phyloP scores from a whole-genome alignment of 106 monocot species.

The Dioscorea zingiberensis region DNA sequence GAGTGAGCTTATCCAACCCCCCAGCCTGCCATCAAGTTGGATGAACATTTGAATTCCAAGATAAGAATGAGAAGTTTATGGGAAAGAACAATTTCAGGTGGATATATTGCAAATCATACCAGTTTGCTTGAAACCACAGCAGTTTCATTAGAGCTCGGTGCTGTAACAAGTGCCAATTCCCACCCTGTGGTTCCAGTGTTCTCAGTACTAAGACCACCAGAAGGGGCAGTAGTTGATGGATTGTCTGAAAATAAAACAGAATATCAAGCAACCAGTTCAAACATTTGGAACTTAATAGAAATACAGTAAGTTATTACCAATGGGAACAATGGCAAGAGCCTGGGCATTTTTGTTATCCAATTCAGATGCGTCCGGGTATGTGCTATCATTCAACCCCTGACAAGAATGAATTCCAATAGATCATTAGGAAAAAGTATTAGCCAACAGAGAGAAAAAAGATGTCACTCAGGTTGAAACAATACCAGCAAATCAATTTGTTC shows the following conservation, averaged over 20 bases:
- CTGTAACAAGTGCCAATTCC: constrained; percentile 88
- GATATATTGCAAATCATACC: constrained; percentile 21
- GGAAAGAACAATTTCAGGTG: no score
- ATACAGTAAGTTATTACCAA: constrained; percentile 45
- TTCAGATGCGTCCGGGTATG: constrained; percentile 44
- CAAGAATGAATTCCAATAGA: background rate
- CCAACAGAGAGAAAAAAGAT: no score
- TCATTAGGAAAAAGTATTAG: no score
- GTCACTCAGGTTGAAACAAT: background rate
- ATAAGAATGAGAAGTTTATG: no score
- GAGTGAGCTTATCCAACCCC: constrained; percentile 74
- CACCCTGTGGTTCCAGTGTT: constrained; percentile 55
- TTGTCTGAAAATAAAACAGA: constrained; percentile 32
- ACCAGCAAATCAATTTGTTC: constrained; percentile 62
- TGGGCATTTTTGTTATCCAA: constrained; percentile 78
- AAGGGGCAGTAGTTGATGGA: constrained; percentile 32
- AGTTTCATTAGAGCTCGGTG: constrained; percentile 80
- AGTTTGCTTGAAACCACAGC: constrained; percentile 68
- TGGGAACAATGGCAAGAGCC: constrained; percentile 88
- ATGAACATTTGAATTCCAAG: no score
- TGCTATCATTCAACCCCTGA: constrained; percentile 47
- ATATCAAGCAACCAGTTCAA: background rate
- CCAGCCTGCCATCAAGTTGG: constrained; percentile 54
- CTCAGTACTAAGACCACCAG: constrained; percentile 15
- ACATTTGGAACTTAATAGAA: no score